A percentile compares a stretch with the other conserved stretches of the same genome.
phyloP scores from a whole-genome alignment of 1,284 basidiomycete genomes.

The Paramarasmius palmivorus region DNA sequence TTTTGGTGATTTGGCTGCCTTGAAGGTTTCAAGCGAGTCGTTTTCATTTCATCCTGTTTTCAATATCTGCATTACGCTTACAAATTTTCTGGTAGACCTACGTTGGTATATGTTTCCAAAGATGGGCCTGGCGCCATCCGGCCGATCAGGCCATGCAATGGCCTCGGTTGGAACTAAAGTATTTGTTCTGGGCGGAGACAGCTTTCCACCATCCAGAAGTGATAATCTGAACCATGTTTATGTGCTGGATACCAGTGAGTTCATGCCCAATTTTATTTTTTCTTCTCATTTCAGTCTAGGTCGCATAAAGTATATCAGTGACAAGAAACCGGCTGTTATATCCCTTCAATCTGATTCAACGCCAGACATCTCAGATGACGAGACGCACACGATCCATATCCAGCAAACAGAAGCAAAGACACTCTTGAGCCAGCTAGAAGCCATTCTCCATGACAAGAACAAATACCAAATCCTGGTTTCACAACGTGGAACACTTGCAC shows the following conservation, averaged over 20 bases:
- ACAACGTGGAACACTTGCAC: too few species aligned
- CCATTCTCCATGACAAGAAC: too few species aligned
- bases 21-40: conserved; percentile 91
- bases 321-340: too few species aligned
- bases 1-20: conserved; percentile 91
- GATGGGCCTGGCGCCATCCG: conserved; percentile 93
- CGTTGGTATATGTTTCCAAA: conserved; percentile 99
- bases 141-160: conserved; percentile 95
- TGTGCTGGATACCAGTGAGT: conserved; percentile 86
- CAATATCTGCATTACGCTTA: too few species aligned
- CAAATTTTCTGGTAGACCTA: conserved; percentile 45
- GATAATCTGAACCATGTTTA: conserved; percentile 88
- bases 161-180: conserved; percentile 87
- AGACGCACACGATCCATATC: too few species aligned
- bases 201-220: conserved; percentile 69
- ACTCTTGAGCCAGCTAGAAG: too few species aligned
- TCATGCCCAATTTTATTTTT: conserved; percentile 13
- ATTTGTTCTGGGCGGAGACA: conserved; percentile 94
- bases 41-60: conserved; percentile 3
- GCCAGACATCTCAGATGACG: too few species aligned
- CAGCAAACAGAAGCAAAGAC: too few species aligned
- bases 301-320: too few species aligned
- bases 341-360: too few species aligned
- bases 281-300: too few species aligned
- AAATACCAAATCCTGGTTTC: too few species aligned